Evolutionary conservation across 306 rosid species (phyloP).

Genomic region (Nissolia schottii): DNA sequence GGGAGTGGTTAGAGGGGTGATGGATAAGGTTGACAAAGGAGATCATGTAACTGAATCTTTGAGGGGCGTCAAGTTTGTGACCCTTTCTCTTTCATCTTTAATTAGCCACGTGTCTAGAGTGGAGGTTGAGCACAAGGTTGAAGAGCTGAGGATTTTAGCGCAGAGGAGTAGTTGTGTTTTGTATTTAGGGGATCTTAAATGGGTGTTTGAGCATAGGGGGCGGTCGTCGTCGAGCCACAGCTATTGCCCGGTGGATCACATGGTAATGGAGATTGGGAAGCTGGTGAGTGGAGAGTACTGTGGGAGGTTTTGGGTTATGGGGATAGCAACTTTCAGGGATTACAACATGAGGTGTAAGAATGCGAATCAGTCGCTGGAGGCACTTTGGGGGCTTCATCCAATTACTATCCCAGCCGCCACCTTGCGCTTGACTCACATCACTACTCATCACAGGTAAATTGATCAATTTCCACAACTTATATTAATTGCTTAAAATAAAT

Average conservation of each 20-base stretch:
- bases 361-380: constrained; percentile 64
- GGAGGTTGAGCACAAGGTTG: constrained; percentile 68
- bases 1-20: constrained; percentile 59
- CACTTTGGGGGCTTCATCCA: constrained; percentile 85
- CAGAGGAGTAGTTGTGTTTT: constrained; percentile 73
- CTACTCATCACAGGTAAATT: no score
- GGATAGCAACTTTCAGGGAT: constrained; percentile 77
- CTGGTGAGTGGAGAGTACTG: constrained; percentile 42
- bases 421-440: constrained; percentile 72
- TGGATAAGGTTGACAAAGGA: constrained; percentile 61
- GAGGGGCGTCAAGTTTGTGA: constrained; percentile 54
- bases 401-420: constrained; percentile 70
- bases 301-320: constrained; percentile 69
- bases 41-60: constrained; percentile 56
- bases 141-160: constrained; percentile 53
- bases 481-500: no score
- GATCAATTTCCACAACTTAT: no score
- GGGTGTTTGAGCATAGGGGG: constrained; percentile 53
- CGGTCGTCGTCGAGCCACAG: no score
- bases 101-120: constrained; percentile 45
- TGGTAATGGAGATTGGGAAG: constrained; percentile 80
- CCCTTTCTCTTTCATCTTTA: constrained; percentile 52
- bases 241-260: constrained; percentile 79
- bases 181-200: constrained; percentile 85
- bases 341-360: constrained; percentile 81